These are phyloP conservation scores for Colletotrichum tabaci DNA, from an alignment of 2,329 filamentous ascomycete genomes.

Conservation along the genomic window DNA sequence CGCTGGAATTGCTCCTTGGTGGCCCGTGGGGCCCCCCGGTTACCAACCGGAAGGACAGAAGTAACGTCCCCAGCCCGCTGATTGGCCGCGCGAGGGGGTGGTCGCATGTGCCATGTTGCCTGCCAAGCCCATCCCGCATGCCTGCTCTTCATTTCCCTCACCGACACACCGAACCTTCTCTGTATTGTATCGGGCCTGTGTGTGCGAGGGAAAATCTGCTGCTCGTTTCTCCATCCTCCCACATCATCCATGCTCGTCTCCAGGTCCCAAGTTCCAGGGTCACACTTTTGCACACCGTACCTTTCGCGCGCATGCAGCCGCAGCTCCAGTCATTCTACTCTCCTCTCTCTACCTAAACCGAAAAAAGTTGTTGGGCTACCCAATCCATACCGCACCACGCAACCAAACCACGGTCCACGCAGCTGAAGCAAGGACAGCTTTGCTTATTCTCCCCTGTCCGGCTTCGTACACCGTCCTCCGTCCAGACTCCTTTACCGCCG, in stretches of 20 bases:
- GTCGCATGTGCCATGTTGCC: conserved; percentile 33
- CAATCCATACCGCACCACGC: conserved; percentile 27
- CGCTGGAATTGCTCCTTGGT: conserved; percentile 11
- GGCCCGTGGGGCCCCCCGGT: conserved; percentile 21
- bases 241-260: conserved; percentile 23
- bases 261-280: conserved; percentile 27
- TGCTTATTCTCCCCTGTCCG: conserved; percentile 39
- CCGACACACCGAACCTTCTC: conserved; percentile 42
- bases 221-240: conserved; percentile 12
- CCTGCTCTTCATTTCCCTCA: conserved; percentile 36
- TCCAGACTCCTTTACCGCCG: conserved; percentile 43
- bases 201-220: conserved; percentile 35
- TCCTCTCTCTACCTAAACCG: conserved; percentile 29
- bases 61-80: conserved; percentile 18
- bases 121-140: conserved; percentile 37
- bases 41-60: conserved; percentile 41
- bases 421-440: conserved; percentile 27
- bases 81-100: conserved; percentile 18
- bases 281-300: conserved; percentile 25
- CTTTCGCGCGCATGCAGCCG: conserved; percentile 15
- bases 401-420: conserved; percentile 12
- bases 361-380: conserved; percentile 37
- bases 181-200: conserved; percentile 19
- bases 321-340: conserved; percentile 11
- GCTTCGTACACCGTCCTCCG: conserved; percentile 22